phyloP scores from a whole-genome alignment of 805 yeast genomes.

The Suhomyces emberorum region DNA sequence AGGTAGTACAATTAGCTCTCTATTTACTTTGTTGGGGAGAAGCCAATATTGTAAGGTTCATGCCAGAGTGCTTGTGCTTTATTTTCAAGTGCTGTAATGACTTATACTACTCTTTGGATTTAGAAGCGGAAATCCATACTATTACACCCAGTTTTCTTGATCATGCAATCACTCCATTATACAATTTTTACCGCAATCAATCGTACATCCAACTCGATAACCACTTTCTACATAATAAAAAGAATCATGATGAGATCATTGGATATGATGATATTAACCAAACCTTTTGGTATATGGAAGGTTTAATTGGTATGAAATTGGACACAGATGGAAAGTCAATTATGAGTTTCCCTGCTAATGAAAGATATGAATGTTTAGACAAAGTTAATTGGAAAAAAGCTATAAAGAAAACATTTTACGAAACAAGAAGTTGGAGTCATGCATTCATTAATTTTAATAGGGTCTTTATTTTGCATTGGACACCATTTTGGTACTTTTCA shows the following conservation, averaged over 20 bases:
- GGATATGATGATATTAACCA: conserved; percentile 93
- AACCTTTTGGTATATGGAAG: conserved; percentile 76
- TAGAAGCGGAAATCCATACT: conserved; percentile 26
- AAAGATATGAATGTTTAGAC: conserved; percentile 54
- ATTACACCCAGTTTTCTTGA: conserved; percentile 49
- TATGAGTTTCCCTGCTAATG: conserved; percentile 51
- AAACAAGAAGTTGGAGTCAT: conserved; percentile 76
- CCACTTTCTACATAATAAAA: conserved; percentile 45
- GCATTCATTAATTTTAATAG: conserved; percentile 69
- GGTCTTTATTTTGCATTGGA: conserved; percentile 73
- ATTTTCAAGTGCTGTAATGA: conserved; percentile 79
- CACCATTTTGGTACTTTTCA: conserved; percentile 76
- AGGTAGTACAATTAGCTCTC: conserved; percentile 61
- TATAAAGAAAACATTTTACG: conserved; percentile 72
- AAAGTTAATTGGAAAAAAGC: conserved; percentile 64
- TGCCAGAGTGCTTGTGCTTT: conserved; percentile 88
- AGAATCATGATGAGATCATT: conserved; percentile 64
- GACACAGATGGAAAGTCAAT: conserved; percentile 42
- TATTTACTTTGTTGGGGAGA: conserved; percentile 87
- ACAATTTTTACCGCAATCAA: conserved; percentile 56
- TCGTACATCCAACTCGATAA: conserved; percentile 46
- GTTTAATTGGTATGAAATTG: conserved; percentile 56
- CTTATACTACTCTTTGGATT: conserved; percentile 49
- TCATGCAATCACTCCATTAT: conserved; percentile 72
- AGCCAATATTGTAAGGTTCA: conserved; percentile 77